Evolutionary conservation across 192 early-diverging fungal genomes (phyloP).

Genomic region (Entophlyctis luteolus): DNA sequence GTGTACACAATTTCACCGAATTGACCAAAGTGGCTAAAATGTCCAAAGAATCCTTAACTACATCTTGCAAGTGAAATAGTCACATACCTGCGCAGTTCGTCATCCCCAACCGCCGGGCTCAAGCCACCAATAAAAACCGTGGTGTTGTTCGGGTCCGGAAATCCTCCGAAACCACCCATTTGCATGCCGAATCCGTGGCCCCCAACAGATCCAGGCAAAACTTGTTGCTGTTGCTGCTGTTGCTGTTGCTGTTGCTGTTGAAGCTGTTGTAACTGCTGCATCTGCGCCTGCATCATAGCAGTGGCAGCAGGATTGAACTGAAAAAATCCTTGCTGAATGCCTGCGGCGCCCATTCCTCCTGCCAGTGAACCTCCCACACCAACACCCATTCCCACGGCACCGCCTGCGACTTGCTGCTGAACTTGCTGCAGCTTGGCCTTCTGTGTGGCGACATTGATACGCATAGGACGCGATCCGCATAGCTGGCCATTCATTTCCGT

Average conservation of each 20-base stretch:
- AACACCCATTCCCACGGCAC: background rate
- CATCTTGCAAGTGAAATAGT: background rate
- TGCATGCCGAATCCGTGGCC: background rate
- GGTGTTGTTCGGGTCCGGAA: conserved; percentile 85
- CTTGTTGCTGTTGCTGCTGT: background rate
- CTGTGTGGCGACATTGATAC: conserved; percentile 84
- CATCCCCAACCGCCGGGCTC: conserved; percentile 74
- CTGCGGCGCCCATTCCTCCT: conserved; percentile 24
- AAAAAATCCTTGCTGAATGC: conserved; percentile 5
- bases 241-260: conserved; percentile 8
- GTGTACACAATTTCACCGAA: conserved; percentile 92
- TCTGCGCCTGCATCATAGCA: conserved; percentile 17
- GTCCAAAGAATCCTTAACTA: background rate
- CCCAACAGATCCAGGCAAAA: background rate
- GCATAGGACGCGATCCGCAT: conserved; percentile 80
- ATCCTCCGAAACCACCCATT: conserved; percentile 24
- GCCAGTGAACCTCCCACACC: background rate
- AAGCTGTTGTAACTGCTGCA: conserved; percentile 22
- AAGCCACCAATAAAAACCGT: conserved; percentile 97
- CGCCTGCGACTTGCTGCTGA: background rate
- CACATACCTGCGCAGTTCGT: conserved; percentile 65
- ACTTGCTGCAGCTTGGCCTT: conserved; percentile 30
- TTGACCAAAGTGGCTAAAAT: conserved; percentile 64
- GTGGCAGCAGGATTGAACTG: conserved; percentile 12
- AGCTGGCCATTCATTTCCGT: conserved; percentile 84